These are phyloP conservation scores for Ceratocystiopsis brevicomis DNA, from an alignment of 2,329 filamentous ascomycete genomes.

Conservation along the genomic window DNA sequence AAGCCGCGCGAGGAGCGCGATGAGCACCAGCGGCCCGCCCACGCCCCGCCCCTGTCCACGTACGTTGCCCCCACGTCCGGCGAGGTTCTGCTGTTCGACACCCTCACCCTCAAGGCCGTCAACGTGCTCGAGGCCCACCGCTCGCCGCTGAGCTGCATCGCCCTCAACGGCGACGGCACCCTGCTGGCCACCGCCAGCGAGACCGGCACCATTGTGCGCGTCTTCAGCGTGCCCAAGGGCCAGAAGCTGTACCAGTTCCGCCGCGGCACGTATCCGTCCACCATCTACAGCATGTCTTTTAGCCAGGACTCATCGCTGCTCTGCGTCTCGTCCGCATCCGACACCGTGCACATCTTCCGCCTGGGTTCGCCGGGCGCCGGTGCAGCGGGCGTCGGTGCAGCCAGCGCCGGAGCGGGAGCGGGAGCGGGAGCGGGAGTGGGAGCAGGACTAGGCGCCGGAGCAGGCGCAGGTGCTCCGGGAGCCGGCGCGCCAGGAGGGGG, in stretches of 20 bases:
- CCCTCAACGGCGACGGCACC: constrained; percentile 81
- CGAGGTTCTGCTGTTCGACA: constrained; percentile 84
- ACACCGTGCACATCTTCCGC: constrained; percentile 93
- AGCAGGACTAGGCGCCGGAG: constrained; percentile 11
- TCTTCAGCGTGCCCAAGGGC: constrained; percentile 79
- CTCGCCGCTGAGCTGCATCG: constrained; percentile 74
- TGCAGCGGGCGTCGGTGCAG: too few relatives aligned
- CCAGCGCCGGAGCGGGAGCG: too few relatives aligned
- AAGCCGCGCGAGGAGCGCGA: constrained; percentile 43
- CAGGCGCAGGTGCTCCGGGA: too few relatives aligned
- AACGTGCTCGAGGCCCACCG: constrained; percentile 93
- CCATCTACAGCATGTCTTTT: constrained; percentile 98
- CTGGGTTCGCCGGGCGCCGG: constrained; percentile 30
- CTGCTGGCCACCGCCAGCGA: constrained; percentile 87
- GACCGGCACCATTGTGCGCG: constrained; percentile 90
- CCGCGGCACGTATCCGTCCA: constrained; percentile 82
- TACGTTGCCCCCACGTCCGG: constrained; percentile 74
- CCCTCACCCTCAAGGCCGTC: constrained; percentile 71
- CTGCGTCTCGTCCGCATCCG: constrained; percentile 87
- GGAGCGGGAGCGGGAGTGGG: background rate
- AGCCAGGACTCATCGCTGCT: constrained; percentile 84
- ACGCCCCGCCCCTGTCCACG: constrained; percentile 64
- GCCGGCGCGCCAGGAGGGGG: too few relatives aligned
- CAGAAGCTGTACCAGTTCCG: constrained; percentile 94
- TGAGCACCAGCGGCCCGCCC: constrained; percentile 42